phyloP scores from a whole-genome alignment of 2,329 filamentous ascomycete species.

The Botrytis sinoallii region DNA sequence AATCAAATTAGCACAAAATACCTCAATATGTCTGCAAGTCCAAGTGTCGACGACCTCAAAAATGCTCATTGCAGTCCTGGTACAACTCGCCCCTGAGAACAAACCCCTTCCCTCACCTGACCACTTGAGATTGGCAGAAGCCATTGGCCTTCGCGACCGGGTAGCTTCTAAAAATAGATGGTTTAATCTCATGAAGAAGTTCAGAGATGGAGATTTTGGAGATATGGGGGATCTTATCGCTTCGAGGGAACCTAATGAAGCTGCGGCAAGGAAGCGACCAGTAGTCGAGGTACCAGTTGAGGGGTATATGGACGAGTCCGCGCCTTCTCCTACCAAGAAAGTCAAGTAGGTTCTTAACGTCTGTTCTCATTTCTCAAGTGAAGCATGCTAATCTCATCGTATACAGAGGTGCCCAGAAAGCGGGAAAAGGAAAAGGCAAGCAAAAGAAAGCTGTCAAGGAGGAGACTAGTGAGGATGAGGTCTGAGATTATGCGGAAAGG shows the following conservation, averaged over 20 bases:
- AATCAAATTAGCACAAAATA: not conserved
- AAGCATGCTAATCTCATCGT: not conserved
- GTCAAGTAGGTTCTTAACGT: not conserved
- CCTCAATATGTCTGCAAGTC: not conserved
- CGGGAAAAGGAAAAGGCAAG: not conserved
- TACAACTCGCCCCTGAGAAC: not conserved
- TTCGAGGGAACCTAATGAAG: not conserved
- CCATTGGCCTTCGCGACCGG: not conserved
- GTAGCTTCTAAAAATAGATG: not conserved
- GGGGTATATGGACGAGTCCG: not conserved
- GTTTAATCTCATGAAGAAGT: not conserved
- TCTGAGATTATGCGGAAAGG: not conserved
- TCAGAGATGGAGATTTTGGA: not conserved
- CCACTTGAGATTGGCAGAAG: not conserved
- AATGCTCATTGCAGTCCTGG: not conserved
- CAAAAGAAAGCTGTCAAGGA: not conserved
- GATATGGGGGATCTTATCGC: not conserved
- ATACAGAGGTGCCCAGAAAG: not conserved
- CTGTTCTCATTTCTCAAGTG: not conserved
- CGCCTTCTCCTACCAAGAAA: not conserved
- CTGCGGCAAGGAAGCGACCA: not conserved
- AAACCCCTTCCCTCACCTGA: not conserved
- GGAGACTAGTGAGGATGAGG: not conserved
- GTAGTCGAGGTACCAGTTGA: not conserved
- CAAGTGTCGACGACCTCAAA: not conserved